Conservation (phyloP, 306 rosid species). For the Corylus americana region DNA sequence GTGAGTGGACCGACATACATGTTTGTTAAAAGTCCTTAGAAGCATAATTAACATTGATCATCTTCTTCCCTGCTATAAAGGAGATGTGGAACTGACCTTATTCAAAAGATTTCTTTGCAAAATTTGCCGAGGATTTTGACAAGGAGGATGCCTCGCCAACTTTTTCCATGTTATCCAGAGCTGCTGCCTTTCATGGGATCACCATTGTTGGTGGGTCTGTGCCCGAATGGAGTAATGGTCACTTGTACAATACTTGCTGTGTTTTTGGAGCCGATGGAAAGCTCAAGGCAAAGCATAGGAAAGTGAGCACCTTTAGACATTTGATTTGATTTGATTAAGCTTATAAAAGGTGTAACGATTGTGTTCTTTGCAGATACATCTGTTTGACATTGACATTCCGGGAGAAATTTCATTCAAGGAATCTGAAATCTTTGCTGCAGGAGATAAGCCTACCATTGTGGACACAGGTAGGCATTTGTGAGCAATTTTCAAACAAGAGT, state of each 20-base stretch:
- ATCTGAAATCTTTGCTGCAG: constrained; percentile 34
- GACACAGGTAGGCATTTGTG: constrained; percentile 29
- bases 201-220: constrained; percentile 37
- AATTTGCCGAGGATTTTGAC: constrained; percentile 22
- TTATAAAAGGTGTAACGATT: not conserved
- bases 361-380: constrained; percentile 31
- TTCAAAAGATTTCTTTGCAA: constrained; percentile 17
- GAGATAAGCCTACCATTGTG: constrained; percentile 31
- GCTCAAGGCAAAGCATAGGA: constrained; percentile 33
- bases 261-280: constrained; percentile 40
- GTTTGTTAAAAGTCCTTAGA: not conserved
- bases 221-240: constrained; percentile 26
- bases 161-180: constrained; percentile 26
- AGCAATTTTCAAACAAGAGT: not conserved
- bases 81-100: constrained; percentile 36
- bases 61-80: not conserved
- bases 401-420: constrained; percentile 34
- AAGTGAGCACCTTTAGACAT: not conserved
- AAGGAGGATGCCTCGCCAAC: constrained; percentile 17
- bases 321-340: not conserved
- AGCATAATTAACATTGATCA: not conserved
- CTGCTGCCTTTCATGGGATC: constrained; percentile 15
- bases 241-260: constrained; percentile 38
- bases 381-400: constrained; percentile 36
- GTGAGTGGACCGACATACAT: constrained; percentile 25